Conservation (phyloP, 2,329 filamentous ascomycete genomes). For the Trichophyton schoenleinii region DNA sequence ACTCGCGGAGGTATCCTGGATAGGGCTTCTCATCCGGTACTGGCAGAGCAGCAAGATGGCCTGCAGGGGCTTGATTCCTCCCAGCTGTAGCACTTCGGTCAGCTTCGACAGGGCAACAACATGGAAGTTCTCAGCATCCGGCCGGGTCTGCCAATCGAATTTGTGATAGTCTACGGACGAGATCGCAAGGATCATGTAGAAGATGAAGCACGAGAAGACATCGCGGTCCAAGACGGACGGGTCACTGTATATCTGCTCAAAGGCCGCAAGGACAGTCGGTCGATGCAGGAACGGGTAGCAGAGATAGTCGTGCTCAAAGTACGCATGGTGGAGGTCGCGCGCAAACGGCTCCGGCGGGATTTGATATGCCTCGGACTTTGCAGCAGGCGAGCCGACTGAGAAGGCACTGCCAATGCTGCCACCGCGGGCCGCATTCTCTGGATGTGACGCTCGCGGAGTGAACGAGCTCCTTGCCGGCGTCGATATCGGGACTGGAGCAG, state of each 20-base stretch:
- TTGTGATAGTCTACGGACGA: constrained; percentile 34
- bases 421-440: background rate
- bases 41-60: constrained; percentile 34
- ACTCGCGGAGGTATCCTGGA: constrained; percentile 28
- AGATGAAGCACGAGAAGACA: constrained; percentile 28
- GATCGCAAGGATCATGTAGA: constrained; percentile 36
- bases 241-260: constrained; percentile 16
- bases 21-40: constrained; percentile 32
- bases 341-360: constrained; percentile 26
- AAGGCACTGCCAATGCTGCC: constrained; percentile 6
- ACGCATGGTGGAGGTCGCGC: constrained; percentile 29
- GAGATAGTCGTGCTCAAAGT: constrained; percentile 34
- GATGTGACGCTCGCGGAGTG: background rate
- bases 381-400: constrained; percentile 12
- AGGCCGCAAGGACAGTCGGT: constrained; percentile 15
- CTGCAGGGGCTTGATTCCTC: constrained; percentile 29
- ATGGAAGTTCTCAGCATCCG: constrained; percentile 34
- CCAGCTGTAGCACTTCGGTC: constrained; percentile 25
- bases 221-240: constrained; percentile 15
- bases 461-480: constrained; percentile 11
- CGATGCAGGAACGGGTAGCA: constrained; percentile 33
- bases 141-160: constrained; percentile 34
- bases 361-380: constrained; percentile 8
- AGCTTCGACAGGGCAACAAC: constrained; percentile 29
- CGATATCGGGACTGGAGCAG: constrained; percentile 8